Conservation (phyloP, 2,329 filamentous ascomycete genomes). For the Xylaria sp. region DNA sequence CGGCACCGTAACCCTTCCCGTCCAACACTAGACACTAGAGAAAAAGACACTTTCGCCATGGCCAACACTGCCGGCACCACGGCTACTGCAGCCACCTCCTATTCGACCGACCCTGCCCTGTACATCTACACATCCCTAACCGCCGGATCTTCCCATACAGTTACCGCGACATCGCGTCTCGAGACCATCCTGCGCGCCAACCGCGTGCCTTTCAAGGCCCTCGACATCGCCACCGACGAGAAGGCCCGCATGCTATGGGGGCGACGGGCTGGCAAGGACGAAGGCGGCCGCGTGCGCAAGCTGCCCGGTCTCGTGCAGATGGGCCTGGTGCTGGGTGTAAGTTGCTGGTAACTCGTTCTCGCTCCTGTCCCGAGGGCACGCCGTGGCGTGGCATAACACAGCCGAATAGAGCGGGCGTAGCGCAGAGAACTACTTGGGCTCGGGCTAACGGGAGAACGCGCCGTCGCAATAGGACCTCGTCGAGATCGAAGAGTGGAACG, state of each 20-base stretch:
- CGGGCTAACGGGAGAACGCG: constrained; percentile 19
- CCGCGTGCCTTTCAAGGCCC: constrained; percentile 89
- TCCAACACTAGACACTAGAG: neutral
- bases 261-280: constrained; percentile 79
- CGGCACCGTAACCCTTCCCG: neutral
- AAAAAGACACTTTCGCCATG: constrained; percentile 30
- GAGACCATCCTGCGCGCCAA: constrained; percentile 97
- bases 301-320: constrained; percentile 89
- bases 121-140: constrained; percentile 98
- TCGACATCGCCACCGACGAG: constrained; percentile 91
- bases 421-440: neutral
- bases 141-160: constrained; percentile 93
- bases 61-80: constrained; percentile 40
- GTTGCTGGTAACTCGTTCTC: constrained; percentile 51
- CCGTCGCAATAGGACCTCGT: constrained; percentile 76
- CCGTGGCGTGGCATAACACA: neutral
- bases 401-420: neutral
- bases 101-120: constrained; percentile 74
- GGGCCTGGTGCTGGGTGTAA: constrained; percentile 84
- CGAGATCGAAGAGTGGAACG: constrained; percentile 98
- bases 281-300: constrained; percentile 72
- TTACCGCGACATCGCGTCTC: constrained; percentile 93
- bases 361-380: neutral
- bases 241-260: constrained; percentile 90
- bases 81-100: constrained; percentile 50